Base-by-base conservation (phyloP, 2,329 filamentous ascomycete species). In the Blastomyces percursus region DNA sequence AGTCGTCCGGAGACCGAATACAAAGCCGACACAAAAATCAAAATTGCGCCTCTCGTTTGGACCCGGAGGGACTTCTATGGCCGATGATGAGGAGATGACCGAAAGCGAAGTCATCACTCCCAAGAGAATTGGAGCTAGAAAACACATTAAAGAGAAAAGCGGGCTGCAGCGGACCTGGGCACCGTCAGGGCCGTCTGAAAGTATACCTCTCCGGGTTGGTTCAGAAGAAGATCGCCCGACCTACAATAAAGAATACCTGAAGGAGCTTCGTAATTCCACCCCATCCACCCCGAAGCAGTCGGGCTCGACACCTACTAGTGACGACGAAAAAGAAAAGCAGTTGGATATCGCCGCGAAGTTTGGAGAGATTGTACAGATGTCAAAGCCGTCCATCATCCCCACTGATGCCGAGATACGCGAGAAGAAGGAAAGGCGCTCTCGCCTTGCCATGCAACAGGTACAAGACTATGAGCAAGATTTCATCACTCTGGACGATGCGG, bases 391-490 rank as follows among this genome's bases (percentile, higher is more conserved):
- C 40, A 69, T 79, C 6, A 91, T 96, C 66, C 86, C 93, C 2
- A 91, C 88, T 1, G 88, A 92, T 65, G 84, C 88, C 1, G 90
- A 96, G 71, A 96, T 97, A 59, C 84, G 83, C 35, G 92, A 96
- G 75, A 95, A 92, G 78, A 97, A 96, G 75, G 89, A 91, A 64
- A 85, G 94, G 1, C 84, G 93, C 19, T 88, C 88, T n/a, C 86
- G 93, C 0, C 75, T 95, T 12, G 92, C 91, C 0, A 81, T 85
- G 61, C 86, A 91, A 69, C 77, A 89, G 56, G 35, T n/a, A 4
- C 21, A 57, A 19, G 35, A 24, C 40, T 27, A 32, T 19, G 57
- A 59, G 21, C 27, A 59, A 27, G 77, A 78, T 60, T 80, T 74
- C 63, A 79, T 80, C 38, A 71, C 76, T 5, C 69, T 80, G 0